Evolutionary conservation across 768 basidiomycete species (phyloP), one percentile per base, ranked within the genome.

Genomic region (Mycena chlorophos): DNA sequence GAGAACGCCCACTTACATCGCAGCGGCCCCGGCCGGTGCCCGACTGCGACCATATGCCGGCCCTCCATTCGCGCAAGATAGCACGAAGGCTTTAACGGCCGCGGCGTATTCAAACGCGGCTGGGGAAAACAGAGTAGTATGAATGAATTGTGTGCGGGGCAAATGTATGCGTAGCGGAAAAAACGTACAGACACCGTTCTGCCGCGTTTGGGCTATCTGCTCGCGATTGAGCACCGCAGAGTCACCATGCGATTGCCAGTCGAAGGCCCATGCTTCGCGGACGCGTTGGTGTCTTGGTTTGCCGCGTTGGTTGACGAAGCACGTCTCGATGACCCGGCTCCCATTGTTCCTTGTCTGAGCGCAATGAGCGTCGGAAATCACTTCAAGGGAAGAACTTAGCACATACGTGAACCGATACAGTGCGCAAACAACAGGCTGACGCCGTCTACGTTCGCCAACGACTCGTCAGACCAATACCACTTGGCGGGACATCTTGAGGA

Each of bases 391-490:
- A 23, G n/a, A 23, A 31, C 23, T 14, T 20, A 4, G 19, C 25
- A 73, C 75, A 60, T 62, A 80, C 81, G 77, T 52, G 76, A 66
- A 4, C 77, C 78, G 16, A 78, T 72, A 52, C 78, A 75, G 57
- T 82, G 80, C 14, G 76, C 71, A 49, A 80, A 77, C 14, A 81
- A 54, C 40, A 82, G 61, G 1, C 78, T 81, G 28, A 81, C 42
- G 0, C 79, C 79, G 5, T 65, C 46, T 4, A 28, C 45, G 54
- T 74, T 71, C 12, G 64, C 50, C 2, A 48, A 48, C 5, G 71
- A 71, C 1, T 61, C 45, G 4, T 54, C 54, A 5, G 54, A 57
- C 6, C 69, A 71, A 54, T 81, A 81, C 20, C 78, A 71, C 39
- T 79, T 80, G 0, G 77, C 78, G 2, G n/a, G 73, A 70, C 61